Evolutionary conservation across 805 yeast species (phyloP).

Genomic region (Starmerella geochares): DNA sequence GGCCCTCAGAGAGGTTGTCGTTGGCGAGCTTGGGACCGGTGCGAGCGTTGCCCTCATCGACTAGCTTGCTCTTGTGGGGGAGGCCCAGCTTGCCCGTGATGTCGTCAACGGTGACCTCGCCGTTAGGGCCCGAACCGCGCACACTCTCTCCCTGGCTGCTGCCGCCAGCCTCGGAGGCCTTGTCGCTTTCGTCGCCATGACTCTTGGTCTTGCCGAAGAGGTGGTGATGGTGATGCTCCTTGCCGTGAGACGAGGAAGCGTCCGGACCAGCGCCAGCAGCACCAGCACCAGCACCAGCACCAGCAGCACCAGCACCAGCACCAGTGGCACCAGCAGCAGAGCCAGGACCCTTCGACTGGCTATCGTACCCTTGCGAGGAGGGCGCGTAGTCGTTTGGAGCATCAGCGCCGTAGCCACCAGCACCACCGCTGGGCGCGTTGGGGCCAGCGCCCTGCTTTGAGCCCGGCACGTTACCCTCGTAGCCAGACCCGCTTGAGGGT

Average conservation of each 20-base stretch:
- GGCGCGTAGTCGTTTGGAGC: neutral
- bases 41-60: conserved; percentile 25
- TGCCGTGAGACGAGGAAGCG: neutral
- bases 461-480: neutral
- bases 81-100: conserved; percentile 26
- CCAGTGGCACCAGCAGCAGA: conserved; percentile 13
- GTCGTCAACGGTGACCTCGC: conserved; percentile 22
- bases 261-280: conserved; percentile 1
- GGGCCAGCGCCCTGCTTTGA: neutral
- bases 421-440: neutral
- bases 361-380: neutral
- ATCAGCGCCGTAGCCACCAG: neutral
- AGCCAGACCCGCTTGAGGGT: neutral
- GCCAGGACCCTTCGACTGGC: neutral
- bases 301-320: conserved; percentile 6
- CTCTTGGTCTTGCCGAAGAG: neutral
- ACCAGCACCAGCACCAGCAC: conserved; percentile 8
- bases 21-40: conserved; percentile 25
- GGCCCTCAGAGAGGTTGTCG: conserved; percentile 19
- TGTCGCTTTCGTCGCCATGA: neutral
- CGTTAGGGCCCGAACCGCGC: conserved; percentile 17
- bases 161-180: neutral
- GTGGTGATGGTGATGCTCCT: conserved; percentile 2
- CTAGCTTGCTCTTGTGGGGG: conserved; percentile 24
- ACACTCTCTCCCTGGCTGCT: neutral